phyloP scores from a whole-genome alignment of 768 basidiomycete species.

The Mycena rebaudengoi region DNA sequence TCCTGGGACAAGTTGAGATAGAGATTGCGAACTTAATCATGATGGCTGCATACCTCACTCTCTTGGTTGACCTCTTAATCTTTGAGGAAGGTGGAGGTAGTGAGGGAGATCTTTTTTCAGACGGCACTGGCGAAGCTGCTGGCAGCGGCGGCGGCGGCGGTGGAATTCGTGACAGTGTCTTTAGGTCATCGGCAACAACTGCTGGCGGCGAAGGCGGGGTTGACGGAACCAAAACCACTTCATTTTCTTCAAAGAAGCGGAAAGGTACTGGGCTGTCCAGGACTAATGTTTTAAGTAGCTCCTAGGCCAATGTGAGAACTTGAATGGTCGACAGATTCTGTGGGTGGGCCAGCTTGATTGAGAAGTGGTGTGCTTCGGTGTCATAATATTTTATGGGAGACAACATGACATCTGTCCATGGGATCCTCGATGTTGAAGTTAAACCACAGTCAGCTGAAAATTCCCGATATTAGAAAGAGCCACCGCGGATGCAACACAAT shows the following conservation, averaged over 20 bases:
- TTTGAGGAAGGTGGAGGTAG: too few species aligned
- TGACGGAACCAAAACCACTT: neutral
- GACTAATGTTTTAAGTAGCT: neutral
- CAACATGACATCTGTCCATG: neutral
- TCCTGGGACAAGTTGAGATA: too few species aligned
- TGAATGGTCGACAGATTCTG: slow-evolving; percentile 3
- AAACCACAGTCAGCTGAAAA: neutral
- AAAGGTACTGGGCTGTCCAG: neutral
- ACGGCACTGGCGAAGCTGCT: too few species aligned
- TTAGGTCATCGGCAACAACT: too few species aligned
- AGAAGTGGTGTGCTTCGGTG: neutral
- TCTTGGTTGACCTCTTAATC: too few species aligned
- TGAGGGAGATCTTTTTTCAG: too few species aligned
- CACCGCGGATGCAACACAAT: neutral
- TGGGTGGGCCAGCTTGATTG: neutral
- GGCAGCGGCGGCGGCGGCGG: too few species aligned
- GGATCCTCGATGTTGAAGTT: neutral
- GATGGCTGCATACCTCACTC: too few species aligned
- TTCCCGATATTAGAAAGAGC: neutral
- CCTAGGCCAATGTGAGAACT: neutral
- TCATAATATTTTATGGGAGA: neutral
- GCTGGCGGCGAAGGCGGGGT: too few species aligned
- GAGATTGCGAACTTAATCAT: too few species aligned
- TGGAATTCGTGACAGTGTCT: too few species aligned
- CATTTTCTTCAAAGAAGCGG: neutral